Base-by-base conservation (phyloP, 352 stramenopile species). In the Proteromonas lacertae region DNA sequence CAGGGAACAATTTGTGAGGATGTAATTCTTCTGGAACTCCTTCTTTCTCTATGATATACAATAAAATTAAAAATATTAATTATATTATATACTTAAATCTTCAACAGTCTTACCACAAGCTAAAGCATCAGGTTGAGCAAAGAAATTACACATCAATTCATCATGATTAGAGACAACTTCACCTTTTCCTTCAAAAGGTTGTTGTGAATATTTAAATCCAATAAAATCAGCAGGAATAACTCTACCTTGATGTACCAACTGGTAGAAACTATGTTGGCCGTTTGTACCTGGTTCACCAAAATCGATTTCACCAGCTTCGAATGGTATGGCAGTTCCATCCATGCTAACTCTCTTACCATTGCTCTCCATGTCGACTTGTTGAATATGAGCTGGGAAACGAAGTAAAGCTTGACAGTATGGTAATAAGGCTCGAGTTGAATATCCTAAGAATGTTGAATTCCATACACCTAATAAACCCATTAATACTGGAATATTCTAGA, bases 141-240 rank as follows among this genome's bases (percentile, higher is more conserved):
- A 98, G 53, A 96, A 98, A 61, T 98, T 93, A 37, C 62, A 78
- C 83, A 98, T 96, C 43, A 96, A 68, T 59, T 96, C 83, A 56
- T 96, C 82, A 60, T 96, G 82, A 61, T 90, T 91, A n/a, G 66
- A 72, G 22, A 96, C 69, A 0, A 60, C 40, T 50, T 92, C 62
- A 12, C 47, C 60, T 22, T 53, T 40, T 2, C 62, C 29, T 6
- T 46, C 22, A 1, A 47, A 14, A 10, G 38, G 38, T 17, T 16
- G 9, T 6, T 16, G 57, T 40, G 56, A 75, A 56, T 82, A 51
- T 46, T 57, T 69, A 48, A 93, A 95, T 23, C 80, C 87, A 43
- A 96, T 82, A 53, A 99, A 99, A 50, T 99, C 87, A 43, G 67
- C 76, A 24, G 87, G 83, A 32, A 96, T 65, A 10, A 63, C 40